Base-by-base conservation (phyloP, 2,329 filamentous ascomycete species). In the Paraconiothyrium brasiliense region DNA sequence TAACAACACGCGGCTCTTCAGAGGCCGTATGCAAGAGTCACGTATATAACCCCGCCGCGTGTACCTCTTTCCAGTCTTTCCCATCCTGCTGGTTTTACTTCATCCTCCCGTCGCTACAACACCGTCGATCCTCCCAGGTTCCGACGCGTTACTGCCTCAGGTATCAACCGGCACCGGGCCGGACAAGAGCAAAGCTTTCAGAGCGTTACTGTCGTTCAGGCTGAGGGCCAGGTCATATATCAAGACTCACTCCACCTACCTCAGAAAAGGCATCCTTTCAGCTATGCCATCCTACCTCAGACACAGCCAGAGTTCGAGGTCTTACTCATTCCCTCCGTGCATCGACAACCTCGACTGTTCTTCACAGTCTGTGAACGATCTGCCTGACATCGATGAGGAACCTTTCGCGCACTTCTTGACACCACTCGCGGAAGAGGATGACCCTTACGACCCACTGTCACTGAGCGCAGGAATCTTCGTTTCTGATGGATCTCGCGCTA, bases 391-490 rank as follows among this genome's bases (percentile, higher is more conserved):
- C 59, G 79, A 81, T 60, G 78, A 81, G 46, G 77, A 81, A 46
- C 79, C 79, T 7, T 80, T 80, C 61, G 74, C 78, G 35, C 79
- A 81, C 70, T 81, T 81, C 71, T 71, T 81, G 22, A 77, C 75
- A 8, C 79, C 79, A 1, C 69, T 81, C 55, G 67, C 67, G n/a
- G 79, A 81, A 44, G 79, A 80, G 22, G 79, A 80, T 41, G 76
- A 79, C 51, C 77, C 78, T 8, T 78, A 76, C 54, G 74, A 78
- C 56, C 71, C 67, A 4, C 61, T 78, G 34, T 72, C 76, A 16
- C 66, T 80, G 44, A 79, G 73, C 51, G 79, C 79, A 50, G 79
- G 79, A 58, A 81, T 81, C 64, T 69, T 76, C 54, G 58, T 69
- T 20, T 61, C 69, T 30, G 73, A 77, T 30, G 68, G 70, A 9